Base-by-base conservation (phyloP, 495 filamentous ascomycete species). In the Chaetomium cochliodes region DNA sequence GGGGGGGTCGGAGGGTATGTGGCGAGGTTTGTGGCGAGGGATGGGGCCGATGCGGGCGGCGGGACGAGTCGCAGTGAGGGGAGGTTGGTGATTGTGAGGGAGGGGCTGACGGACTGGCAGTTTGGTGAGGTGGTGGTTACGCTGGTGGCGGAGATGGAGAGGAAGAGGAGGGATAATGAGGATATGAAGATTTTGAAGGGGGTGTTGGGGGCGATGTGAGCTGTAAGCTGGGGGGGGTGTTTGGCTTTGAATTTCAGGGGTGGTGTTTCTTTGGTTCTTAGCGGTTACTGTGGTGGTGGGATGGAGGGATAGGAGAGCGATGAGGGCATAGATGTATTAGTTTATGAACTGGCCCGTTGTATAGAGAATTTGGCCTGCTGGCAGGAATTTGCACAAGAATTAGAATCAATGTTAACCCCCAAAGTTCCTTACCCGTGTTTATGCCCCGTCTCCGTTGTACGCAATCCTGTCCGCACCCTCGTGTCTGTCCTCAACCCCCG, bases 111-210 rank as follows among this genome's bases (percentile, higher is more conserved):
- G 18, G 56, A 15, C 49, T 3, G 15, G 59, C 63, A 65, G 63
- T 60, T 65, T 55, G 49, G 41, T 18, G 63, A 65, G 57, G 33
- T 65, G 39, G 59, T 65, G 44, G 56, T 65, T 18, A 65, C 56
- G 33, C 1, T 65, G 56, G 56, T 65, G 33, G 63, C 63, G 2
- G 65, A 66, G 59, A 66, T 62, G 65, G 65, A 62, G 65, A 66
- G 59, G 59, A 44, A 47, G 59, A 66, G 60, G 60, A 51, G 53
- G 65, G 39, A 28, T n/a, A 60, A 65, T 47, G 63, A 65, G 49
- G 56, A 65, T 13, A 58, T 28, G 54, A 42, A 50, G n/a, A 42
- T 41, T 8, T 0, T 28, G 16, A 54, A 9, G 49, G 28, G 13
- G 49, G 20, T 53, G 16, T 41, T 41, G 15, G n/a, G 22, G 54